Base-by-base conservation (phyloP, 2,329 filamentous ascomycete species). In the Grosmannia huntii region DNA sequence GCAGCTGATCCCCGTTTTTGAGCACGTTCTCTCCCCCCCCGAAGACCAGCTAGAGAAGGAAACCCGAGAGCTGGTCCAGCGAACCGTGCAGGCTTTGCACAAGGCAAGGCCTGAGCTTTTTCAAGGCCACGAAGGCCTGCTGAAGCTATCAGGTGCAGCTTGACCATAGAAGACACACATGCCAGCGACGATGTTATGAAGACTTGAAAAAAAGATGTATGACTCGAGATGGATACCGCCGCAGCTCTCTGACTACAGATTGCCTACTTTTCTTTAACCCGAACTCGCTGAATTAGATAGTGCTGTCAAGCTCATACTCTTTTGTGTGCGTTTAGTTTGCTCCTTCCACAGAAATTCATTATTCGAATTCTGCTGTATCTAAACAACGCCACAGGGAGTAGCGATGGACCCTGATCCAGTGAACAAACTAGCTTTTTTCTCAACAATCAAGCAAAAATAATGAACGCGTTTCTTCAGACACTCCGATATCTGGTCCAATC, bases 31-130 rank as follows among this genome's bases (percentile, higher is more conserved):
- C 58, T 75, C 78, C 59, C 79, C 83, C 53, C 87, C 87, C 1
- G 79, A 87, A 70, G 86, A 89, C 60, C 88, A 94, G 75, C 77
- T 94, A 49, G 85, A 87, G 66, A 77, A 81, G 10, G 83, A 86
- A 72, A 90, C 85, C 11, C 81, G 87, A 60, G 73, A 76, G 62
- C 76, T 86, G 66, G 76, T 92, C 51, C 75, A 82, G 65, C 78
- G 84, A 68, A 80, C 87, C 57, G 84, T 88, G 60, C 74, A 73
- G 67, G 67, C 69, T 27, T 68, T 79, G 56, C 73, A 63, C 65
- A 66, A 65, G 57, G 67, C 65, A 31, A 65, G 67, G 53, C 66
- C 66, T 4, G 64, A 66, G n/a, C 64, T 71, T 23, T 71, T 71
- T 60, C 60, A 63, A 62, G 64, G 57, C 48, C 63, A 68, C 62